Conservation (phyloP, 768 basidiomycete species). For the Hebeloma cylindrosporum region DNA sequence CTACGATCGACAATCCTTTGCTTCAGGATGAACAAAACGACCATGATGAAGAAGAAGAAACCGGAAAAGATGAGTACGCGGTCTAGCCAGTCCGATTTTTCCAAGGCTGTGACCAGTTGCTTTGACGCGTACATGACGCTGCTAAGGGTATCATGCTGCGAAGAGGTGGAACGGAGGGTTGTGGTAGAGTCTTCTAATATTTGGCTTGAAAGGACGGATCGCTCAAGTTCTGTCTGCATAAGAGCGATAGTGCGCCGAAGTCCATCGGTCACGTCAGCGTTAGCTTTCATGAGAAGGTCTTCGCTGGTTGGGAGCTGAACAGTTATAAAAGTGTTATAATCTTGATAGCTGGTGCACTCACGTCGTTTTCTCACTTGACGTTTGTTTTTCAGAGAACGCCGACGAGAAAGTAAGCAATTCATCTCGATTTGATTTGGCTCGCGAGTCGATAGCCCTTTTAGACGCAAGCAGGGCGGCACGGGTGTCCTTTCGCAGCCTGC, state of each 20-base stretch:
- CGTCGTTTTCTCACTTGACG: constrained; percentile 59
- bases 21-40: constrained; percentile 85
- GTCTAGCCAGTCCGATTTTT: constrained; percentile 91
- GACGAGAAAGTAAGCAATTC: constrained; percentile 61
- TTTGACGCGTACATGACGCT: constrained; percentile 76
- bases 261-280: constrained; percentile 84
- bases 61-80: constrained; percentile 80
- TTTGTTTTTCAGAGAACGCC: constrained; percentile 46
- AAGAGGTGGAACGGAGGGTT: constrained; percentile 70
- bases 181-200: constrained; percentile 83
- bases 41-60: constrained; percentile 80
- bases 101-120: constrained; percentile 81
- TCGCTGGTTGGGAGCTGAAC: constrained; percentile 47
- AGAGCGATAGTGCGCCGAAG: constrained; percentile 79
- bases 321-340: background rate
- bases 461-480: constrained; percentile 71
- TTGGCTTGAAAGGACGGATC: constrained; percentile 82
- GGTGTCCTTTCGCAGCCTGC: constrained; percentile 60
- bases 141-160: constrained; percentile 74
- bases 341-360: constrained; percentile 33
- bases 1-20: constrained; percentile 82
- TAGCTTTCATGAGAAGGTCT: constrained; percentile 87
- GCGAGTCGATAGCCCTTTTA: constrained; percentile 70
- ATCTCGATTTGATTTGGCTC: constrained; percentile 57
- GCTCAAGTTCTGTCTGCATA: constrained; percentile 92